These are phyloP conservation scores for Glycine latifolia DNA, from an alignment of 306 rosid genomes.

Conservation along the genomic window DNA sequence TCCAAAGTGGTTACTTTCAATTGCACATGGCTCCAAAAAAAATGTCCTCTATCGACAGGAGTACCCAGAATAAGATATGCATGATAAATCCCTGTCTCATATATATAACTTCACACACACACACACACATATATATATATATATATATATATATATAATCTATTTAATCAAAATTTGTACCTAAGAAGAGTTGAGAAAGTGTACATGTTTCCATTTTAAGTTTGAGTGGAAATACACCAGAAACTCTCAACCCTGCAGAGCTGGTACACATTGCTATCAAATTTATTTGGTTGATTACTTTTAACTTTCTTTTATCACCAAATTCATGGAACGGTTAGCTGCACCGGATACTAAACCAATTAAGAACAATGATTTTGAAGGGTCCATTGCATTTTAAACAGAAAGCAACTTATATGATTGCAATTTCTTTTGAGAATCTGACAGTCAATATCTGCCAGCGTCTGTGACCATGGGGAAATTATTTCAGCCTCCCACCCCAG, in stretches of 20 bases:
- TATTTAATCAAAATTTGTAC: constrained; percentile 28
- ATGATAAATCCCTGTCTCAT: constrained; percentile 15
- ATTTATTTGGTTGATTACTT: constrained; percentile 20
- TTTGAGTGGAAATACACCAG: not conserved
- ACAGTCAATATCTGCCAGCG: not conserved
- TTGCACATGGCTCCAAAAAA: constrained; percentile 44
- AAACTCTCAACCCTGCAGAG: not conserved
- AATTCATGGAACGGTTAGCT: constrained; percentile 25
- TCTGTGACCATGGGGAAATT: not conserved
- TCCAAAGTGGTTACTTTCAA: constrained; percentile 50
- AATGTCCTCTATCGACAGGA: not conserved
- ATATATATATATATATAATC: too few species aligned
- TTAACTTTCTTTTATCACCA: constrained; percentile 19
- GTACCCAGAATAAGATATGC: constrained; percentile 9
- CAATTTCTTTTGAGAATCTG: constrained; percentile 13
- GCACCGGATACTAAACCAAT: constrained; percentile 7
- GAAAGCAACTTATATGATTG: constrained; percentile 19
- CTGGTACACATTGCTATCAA: constrained; percentile 45
- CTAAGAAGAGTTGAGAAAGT: constrained; percentile 22
- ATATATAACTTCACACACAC: not conserved
- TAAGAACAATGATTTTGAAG: constrained; percentile 35
- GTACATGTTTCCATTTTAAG: not conserved
- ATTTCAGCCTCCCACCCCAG: not conserved
- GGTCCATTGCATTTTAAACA: constrained; percentile 25
- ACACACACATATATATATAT: too few species aligned